phyloP scores from a whole-genome alignment of 2,329 filamentous ascomycete genomes.

The Macroventuria anomochaeta region DNA sequence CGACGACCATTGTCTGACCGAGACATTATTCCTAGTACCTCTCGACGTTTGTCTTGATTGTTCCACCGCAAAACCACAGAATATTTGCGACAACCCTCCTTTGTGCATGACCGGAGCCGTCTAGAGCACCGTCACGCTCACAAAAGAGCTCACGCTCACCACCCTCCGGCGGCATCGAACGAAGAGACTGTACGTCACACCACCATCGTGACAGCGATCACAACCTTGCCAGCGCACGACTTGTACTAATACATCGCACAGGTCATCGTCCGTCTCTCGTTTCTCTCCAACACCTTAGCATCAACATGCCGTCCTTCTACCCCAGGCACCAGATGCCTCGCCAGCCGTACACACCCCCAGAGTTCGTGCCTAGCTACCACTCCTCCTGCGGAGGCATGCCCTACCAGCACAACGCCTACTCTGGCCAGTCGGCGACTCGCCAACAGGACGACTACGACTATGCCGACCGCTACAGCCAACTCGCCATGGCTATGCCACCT shows the following conservation, averaged over 20 bases:
- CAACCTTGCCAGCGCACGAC: background rate
- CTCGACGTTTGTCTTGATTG: constrained; percentile 31
- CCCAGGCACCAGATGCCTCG: constrained; percentile 53
- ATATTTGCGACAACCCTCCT: constrained; percentile 24
- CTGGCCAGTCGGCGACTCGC: constrained; percentile 48
- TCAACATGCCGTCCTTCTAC: constrained; percentile 61
- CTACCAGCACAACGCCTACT: constrained; percentile 54
- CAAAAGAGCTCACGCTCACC: constrained; percentile 47
- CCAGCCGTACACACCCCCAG: constrained; percentile 57
- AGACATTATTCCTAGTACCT: constrained; percentile 35
- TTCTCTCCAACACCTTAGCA: constrained; percentile 40
- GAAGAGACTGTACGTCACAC: constrained; percentile 49
- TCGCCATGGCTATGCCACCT: constrained; percentile 48
- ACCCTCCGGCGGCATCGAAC: constrained; percentile 39
- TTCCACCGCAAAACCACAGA: constrained; percentile 26
- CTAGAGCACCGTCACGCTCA: constrained; percentile 44
- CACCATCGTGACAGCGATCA: constrained; percentile 7
- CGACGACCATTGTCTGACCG: constrained; percentile 27
- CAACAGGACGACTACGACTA: constrained; percentile 57
- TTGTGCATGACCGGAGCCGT: constrained; percentile 47
- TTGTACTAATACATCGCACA: constrained; percentile 33
- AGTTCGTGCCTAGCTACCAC: constrained; percentile 54
- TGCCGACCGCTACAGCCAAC: constrained; percentile 55
- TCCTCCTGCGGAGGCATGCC: constrained; percentile 55
- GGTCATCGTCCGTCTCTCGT: constrained; percentile 54